Base-by-base conservation (phyloP, 306 rosid species). In the Hippophae gyantsensis region DNA sequence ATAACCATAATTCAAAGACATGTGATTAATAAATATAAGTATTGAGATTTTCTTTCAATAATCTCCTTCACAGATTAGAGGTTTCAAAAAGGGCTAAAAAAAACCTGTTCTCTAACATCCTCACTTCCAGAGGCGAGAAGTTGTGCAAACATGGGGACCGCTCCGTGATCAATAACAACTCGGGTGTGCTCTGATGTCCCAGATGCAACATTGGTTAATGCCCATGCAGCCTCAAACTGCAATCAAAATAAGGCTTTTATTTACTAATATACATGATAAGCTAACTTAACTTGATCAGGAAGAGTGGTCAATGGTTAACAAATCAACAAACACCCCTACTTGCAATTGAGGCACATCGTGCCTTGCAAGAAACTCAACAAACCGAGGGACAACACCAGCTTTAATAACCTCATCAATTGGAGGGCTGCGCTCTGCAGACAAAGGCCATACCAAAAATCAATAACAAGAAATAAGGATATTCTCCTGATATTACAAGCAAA, bases 171-270 rank as follows among this genome's bases (percentile, higher is more conserved):
- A 69, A 86, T 76, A 13, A 82, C 83, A 45, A 78, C 79, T 46
- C 71, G 63, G 52, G 85, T 80, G 72, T 86, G 86, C 67, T 86
- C 81, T 6, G 87, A 78, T 27, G 85, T 76, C 66, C 85, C 85
- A 43, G 86, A 81, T 49, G 86, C 83, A 40, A 82, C 72, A 66
- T 82, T 78, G 50, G 86, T 78, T 67, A 86, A 63, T 65, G 84
- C 83, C 89, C 89, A 86, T 41, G 89, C 85, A 61, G 89, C 89
- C 69, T 86, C 89, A 78, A 80, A 77, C 94, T 86, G 76, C 71
- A 73, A 62, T 13, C 63, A 57, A 57, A 40, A 50, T 7, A 32
- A 32, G 38, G 38, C 3, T 32, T 32, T 32, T 32, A 32, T 32
- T 4, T 32, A 48, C 8, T 42, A 54, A 58, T 40, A 42, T 43